Percentiles rank a stretch among this genome's conserved stretches.
These are phyloP conservation scores for Hypoxylon lienhwacheense DNA, from an alignment of 495 filamentous ascomycete species.

Conservation along the genomic window DNA sequence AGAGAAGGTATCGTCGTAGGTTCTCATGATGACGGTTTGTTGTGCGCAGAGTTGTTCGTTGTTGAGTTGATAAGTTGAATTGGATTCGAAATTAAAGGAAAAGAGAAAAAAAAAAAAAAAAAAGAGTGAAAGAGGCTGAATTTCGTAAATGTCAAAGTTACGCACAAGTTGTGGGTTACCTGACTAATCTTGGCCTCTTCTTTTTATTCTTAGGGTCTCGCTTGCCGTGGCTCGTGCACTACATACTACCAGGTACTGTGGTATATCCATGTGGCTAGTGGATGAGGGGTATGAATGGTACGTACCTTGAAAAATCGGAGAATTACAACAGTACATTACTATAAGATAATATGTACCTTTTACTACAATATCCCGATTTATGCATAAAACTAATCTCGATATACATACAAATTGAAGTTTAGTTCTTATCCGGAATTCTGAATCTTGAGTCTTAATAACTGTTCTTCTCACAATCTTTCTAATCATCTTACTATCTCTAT, in stretches of 20 bases:
- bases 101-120: too few species aligned
- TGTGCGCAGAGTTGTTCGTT: conserved; percentile 38
- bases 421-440: too few species aligned
- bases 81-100: too few species aligned
- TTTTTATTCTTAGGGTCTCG: conserved; percentile 35
- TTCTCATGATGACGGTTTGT: conserved; percentile 81
- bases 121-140: conserved; percentile 33
- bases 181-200: conserved; percentile 34
- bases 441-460: background rate
- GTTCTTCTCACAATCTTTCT: background rate
- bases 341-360: background rate
- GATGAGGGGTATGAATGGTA: too few species aligned
- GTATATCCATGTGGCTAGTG: conserved; percentile 8
- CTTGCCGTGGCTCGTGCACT: conserved; percentile 32
- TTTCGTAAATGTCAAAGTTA: conserved; percentile 43
- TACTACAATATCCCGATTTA: conserved; percentile 5
- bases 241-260: too few species aligned
- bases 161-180: conserved; percentile 39
- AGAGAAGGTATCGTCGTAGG: conserved; percentile 98
- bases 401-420: background rate
- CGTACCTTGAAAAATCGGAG: too few species aligned
- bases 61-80: conserved; percentile 23
- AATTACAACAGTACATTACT: too few species aligned
- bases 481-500: background rate
- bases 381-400: conserved; percentile 6